Conservation (phyloP, 129 eudicot species). For the Tagetes patula region DNA sequence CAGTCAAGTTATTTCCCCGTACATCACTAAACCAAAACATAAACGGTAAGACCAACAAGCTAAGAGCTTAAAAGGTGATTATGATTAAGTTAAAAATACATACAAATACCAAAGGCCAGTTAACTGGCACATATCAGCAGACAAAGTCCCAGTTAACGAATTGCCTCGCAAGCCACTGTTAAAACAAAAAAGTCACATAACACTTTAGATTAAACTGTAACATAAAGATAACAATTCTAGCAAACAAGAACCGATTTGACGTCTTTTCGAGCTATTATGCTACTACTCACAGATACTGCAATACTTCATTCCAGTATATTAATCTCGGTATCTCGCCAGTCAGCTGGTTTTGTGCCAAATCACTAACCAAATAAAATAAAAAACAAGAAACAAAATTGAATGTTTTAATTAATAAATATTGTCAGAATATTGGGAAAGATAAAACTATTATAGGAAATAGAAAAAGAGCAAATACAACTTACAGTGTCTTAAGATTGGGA, state of each 20-base stretch:
- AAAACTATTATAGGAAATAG: background rate
- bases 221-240: background rate
- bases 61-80: background rate
- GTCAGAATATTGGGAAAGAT: background rate
- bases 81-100: constrained; percentile 18
- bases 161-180: constrained; percentile 75
- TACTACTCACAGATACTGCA: constrained; percentile 80
- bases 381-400: background rate
- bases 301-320: constrained; percentile 87
- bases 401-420: background rate
- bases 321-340: constrained; percentile 78
- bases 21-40: constrained; percentile 50
- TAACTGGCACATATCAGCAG: constrained; percentile 89
- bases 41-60: background rate
- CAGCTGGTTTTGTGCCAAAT: constrained; percentile 78
- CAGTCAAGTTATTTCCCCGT: constrained; percentile 66
- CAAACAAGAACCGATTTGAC: background rate
- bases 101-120: constrained; percentile 97
- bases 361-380: constrained; percentile 37
- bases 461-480: constrained; percentile 25
- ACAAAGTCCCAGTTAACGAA: constrained; percentile 66
- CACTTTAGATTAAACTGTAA: background rate
- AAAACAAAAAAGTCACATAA: constrained; percentile 2
- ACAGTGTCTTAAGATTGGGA: constrained; percentile 82
- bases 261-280: background rate